These are phyloP conservation scores for Teratosphaeria epicoccoides DNA, from an alignment of 2,329 filamentous ascomycete genomes.

Conservation along the genomic window DNA sequence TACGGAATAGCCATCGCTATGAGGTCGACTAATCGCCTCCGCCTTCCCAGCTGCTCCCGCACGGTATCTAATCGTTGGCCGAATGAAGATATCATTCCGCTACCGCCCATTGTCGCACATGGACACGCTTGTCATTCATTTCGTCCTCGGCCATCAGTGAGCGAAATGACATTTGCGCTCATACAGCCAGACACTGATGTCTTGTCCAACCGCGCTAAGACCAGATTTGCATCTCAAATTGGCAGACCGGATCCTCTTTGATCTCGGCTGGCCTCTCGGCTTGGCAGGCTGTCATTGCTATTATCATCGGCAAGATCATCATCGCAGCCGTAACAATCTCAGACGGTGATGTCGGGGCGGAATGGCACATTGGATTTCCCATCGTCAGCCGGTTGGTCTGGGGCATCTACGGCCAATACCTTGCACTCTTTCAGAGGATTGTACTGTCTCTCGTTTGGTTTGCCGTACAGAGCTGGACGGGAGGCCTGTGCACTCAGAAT, in stretches of 20 bases:
- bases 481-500: conserved; percentile 42
- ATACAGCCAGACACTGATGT: neutral
- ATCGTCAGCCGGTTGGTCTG: conserved; percentile 45
- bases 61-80: conserved; percentile 26
- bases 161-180: neutral
- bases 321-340: conserved; percentile 51
- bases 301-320: conserved; percentile 37
- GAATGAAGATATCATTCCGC: conserved; percentile 33
- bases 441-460: conserved; percentile 41
- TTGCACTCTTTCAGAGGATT: conserved; percentile 43
- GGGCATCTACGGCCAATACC: conserved; percentile 47
- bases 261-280: conserved; percentile 30
- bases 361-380: conserved; percentile 31
- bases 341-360: conserved; percentile 35
- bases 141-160: conserved; percentile 31
- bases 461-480: conserved; percentile 54
- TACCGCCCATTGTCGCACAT: conserved; percentile 31
- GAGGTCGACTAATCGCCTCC: conserved; percentile 8
- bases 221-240: conserved; percentile 28
- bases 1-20: neutral
- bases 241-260: conserved; percentile 28
- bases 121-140: conserved; percentile 29
- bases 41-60: conserved; percentile 14
- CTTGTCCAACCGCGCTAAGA: neutral
- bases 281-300: conserved; percentile 33